Base-by-base conservation (phyloP, 164 flowering plant genomes). In the Buxus sempervirens region DNA sequence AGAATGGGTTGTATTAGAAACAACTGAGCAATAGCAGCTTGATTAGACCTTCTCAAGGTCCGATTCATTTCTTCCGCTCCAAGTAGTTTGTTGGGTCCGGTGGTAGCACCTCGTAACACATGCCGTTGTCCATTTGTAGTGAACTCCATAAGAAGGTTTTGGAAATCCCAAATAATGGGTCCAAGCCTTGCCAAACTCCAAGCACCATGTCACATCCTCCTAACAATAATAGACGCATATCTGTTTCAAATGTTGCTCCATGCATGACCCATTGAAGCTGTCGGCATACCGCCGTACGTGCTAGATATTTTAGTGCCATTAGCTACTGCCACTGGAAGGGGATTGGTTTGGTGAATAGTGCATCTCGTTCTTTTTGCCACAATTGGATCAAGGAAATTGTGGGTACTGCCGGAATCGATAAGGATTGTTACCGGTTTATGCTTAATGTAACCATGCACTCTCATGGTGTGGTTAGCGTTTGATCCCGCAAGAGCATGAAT, bases 401-500 rank as follows among this genome's bases (percentile, higher is more conserved):
- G 58, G 5, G 58, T 7, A 24, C 58, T 55, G 18, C 58, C 58
- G 13, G 58, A 55, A 55, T 55, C 24, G n/a, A 55, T 55, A 5
- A 55, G 58, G 8, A 55, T 24, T 9, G 23, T 55, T 18, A 55
- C 20, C 45, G 24, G 48, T 13, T 0, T 41, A n/a, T 13, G 18
- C 49, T 22, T 41, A 23, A 61, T 32, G 64, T 19, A 32, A 19
- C 48, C 48, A 19, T 23, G 48, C 48, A 32, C 49, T 8, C 25
- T 32, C 64, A 61, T 61, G 22, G 64, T 61, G 45, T 61, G 64
- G 36, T 58, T 21, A n/a, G 25, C 58, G 10, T 15, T 24, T 15
- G 25, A 55, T 18, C 58, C 58, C 23, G 23, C 25, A 19, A 61
- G 25, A n/a, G 25, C 18, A 12, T 61, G 49, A 61, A 61, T 24